phyloP scores from a whole-genome alignment of 2,329 filamentous ascomycete genomes.

The Cladophialophora immunda region DNA sequence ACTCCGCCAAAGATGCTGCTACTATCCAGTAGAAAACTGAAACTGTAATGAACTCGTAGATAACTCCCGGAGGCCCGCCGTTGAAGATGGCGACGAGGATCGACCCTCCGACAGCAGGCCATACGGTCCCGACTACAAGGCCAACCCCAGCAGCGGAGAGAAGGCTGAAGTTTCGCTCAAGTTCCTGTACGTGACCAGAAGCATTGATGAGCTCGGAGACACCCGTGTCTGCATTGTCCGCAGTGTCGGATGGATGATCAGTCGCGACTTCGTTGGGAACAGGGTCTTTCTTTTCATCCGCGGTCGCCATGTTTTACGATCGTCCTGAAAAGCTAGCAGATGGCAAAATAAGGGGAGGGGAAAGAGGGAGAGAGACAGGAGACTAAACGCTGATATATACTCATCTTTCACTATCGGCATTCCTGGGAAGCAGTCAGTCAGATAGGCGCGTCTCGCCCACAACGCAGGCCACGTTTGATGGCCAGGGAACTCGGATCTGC shows the following conservation, averaged over 20 bases:
- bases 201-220: slow-evolving; percentile 60
- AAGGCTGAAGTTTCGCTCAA: slow-evolving; percentile 69
- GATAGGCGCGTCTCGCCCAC: slow-evolving; percentile 12
- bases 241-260: slow-evolving; percentile 8
- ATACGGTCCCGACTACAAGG: slow-evolving; percentile 71
- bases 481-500: slow-evolving; percentile 1
- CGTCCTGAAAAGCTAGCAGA: background rate
- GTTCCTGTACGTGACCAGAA: slow-evolving; percentile 70
- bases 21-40: slow-evolving; percentile 66
- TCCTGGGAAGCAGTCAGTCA: slow-evolving; percentile 5
- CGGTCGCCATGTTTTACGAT: slow-evolving; percentile 20
- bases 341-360: background rate
- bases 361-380: background rate
- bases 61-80: slow-evolving; percentile 68
- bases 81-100: slow-evolving; percentile 52
- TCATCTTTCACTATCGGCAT: background rate
- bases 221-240: background rate
- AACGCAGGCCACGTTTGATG: background rate
- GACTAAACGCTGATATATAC: slow-evolving; percentile 14
- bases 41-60: slow-evolving; percentile 67
- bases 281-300: slow-evolving; percentile 17
- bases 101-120: slow-evolving; percentile 69
- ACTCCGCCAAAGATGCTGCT: slow-evolving; percentile 67
- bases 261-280: slow-evolving; percentile 3
- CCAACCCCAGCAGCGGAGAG: slow-evolving; percentile 67